Conservation (phyloP, 371 early-diverging fungal species). For the Rhizomucor pusillus region DNA sequence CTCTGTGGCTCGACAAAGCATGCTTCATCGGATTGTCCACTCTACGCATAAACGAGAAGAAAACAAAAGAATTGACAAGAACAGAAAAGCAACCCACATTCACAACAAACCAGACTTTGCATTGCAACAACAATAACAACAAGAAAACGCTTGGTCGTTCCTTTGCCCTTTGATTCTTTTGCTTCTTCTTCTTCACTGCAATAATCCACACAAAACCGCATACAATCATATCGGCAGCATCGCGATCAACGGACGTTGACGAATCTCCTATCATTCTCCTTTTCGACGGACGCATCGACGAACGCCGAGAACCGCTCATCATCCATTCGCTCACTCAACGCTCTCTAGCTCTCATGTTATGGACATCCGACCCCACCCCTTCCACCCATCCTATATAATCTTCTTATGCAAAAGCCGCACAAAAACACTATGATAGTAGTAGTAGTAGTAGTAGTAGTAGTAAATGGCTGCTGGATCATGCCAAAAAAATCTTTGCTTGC, state of each 20-base stretch:
- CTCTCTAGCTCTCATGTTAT: too few species aligned
- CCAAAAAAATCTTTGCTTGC: not conserved
- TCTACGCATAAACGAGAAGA: slow-evolving; percentile 31
- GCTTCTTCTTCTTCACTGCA: too few species aligned
- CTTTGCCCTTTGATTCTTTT: too few species aligned
- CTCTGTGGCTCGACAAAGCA: slow-evolving; percentile 48
- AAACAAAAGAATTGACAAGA: not conserved
- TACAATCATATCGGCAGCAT: too few species aligned
- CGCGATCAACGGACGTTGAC: too few species aligned
- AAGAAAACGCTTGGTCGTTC: not conserved
- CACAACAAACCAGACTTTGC: not conserved
- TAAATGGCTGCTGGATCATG: too few species aligned
- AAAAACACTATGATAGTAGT: not conserved
- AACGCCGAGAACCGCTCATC: too few species aligned
- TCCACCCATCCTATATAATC: not conserved
- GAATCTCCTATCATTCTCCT: not conserved
- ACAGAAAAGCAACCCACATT: too few species aligned
- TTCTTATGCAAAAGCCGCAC: not conserved
- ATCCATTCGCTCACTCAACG: too few species aligned
- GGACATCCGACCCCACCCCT: too few species aligned
- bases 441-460: too few species aligned
- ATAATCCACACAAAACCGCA: too few species aligned
- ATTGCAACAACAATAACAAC: slow-evolving; percentile 1
- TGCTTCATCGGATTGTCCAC: slow-evolving; percentile 46
- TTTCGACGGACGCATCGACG: slow-evolving; percentile 1